phyloP scores from a whole-genome alignment of 73 alveolate genomes.

The Symbiodinium natans region DNA sequence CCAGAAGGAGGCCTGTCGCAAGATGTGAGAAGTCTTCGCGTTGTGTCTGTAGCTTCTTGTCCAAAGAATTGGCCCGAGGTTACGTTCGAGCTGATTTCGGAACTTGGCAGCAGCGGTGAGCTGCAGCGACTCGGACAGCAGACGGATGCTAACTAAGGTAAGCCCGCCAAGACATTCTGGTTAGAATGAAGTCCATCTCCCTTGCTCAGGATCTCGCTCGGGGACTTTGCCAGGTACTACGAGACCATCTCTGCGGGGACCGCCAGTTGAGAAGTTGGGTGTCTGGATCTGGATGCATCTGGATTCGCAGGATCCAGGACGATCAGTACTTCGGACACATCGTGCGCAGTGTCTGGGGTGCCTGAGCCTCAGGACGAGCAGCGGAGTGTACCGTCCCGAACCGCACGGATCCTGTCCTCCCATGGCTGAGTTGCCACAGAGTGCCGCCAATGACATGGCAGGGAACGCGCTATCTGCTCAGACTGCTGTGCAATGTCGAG shows the following conservation, averaged over 20 bases:
- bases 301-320: conserved; percentile 43
- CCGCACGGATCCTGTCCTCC: no score
- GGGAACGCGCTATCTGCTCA: conserved; percentile 17
- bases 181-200: no score
- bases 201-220: conserved; percentile 30
- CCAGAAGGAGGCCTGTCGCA: background rate
- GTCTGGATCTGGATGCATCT: background rate
- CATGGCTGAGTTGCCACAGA: conserved; percentile 17
- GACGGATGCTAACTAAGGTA: no score
- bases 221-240: conserved; percentile 73
- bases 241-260: conserved; percentile 62
- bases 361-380: background rate
- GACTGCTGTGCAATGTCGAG: no score
- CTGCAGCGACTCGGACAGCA: background rate
- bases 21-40: no score
- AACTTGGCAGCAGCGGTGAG: background rate
- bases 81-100: background rate
- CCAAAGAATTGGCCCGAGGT: no score
- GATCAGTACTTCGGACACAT: conserved; percentile 77
- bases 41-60: no score
- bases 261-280: background rate
- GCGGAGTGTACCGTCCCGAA: background rate
- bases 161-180: no score
- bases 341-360: conserved; percentile 69
- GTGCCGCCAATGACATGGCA: conserved; percentile 57